Evolutionary conservation across 2,329 filamentous ascomycete species (phyloP).

Genomic region (Pezicula neosporulosa): DNA sequence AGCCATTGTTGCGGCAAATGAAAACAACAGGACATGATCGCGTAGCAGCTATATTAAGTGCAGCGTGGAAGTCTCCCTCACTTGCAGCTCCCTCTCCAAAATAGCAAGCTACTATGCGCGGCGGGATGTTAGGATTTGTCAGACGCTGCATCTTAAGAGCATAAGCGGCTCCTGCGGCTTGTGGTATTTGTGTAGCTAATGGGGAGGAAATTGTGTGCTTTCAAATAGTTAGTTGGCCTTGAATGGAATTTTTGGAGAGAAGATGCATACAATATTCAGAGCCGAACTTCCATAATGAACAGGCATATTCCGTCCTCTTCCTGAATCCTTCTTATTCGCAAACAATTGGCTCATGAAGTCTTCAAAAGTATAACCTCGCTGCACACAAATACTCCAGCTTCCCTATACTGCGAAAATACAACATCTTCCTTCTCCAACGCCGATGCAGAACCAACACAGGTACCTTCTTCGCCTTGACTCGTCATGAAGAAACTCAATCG

Average conservation of each 20-base stretch:
- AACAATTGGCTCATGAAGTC: slow-evolving; percentile 97
- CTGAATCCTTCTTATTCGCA: slow-evolving; percentile 76
- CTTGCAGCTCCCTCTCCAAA: slow-evolving; percentile 90
- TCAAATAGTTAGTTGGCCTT: background rate
- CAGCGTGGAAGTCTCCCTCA: slow-evolving; percentile 90
- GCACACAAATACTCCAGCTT: slow-evolving; percentile 84
- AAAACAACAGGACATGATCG: slow-evolving; percentile 84
- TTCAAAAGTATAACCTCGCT: slow-evolving; percentile 80
- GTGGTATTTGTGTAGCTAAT: slow-evolving; percentile 83
- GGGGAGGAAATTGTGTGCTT: slow-evolving; percentile 84
- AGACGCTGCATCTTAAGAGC: slow-evolving; percentile 78
- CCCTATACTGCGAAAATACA: slow-evolving; percentile 91
- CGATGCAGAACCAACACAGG: slow-evolving; percentile 83
- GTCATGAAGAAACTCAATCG: slow-evolving; percentile 82
- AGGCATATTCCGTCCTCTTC: slow-evolving; percentile 90
- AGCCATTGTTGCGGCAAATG: slow-evolving; percentile 91
- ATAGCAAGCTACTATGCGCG: slow-evolving; percentile 74
- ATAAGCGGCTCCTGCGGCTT: slow-evolving; percentile 83
- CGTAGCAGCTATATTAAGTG: slow-evolving; percentile 86
- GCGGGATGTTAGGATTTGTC: slow-evolving; percentile 64
- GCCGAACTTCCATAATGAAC: slow-evolving; percentile 88
- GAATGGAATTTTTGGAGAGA: background rate
- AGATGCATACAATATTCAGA: slow-evolving; percentile 69
- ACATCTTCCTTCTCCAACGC: slow-evolving; percentile 82
- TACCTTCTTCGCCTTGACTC: slow-evolving; percentile 60